phyloP scores from a whole-genome alignment of 305 asterid genomes.

The Fraxinus albicans region DNA sequence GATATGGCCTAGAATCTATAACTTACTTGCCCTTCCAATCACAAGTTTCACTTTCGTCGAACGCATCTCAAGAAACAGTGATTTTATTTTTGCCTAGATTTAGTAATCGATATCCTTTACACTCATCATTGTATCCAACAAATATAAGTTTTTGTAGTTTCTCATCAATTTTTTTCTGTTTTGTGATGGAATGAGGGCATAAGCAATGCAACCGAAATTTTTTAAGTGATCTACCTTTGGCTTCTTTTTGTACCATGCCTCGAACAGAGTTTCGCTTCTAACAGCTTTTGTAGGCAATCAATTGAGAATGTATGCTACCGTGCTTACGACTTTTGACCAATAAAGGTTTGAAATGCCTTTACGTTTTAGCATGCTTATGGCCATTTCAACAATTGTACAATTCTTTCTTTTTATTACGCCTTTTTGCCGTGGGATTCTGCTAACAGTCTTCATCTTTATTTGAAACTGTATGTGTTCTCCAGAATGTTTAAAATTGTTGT shows the following conservation, averaged over 20 bases:
- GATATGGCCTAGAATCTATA: not conserved
- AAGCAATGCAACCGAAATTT: constrained; percentile 6
- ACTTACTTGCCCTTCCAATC: not conserved
- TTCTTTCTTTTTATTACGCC: not conserved
- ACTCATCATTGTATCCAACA: not conserved
- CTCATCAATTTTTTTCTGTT: not conserved
- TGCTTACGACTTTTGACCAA: constrained; percentile 14
- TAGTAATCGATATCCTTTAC: not conserved
- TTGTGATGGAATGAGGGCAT: not conserved
- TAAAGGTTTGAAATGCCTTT: constrained; percentile 1
- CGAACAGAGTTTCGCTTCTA: not conserved
- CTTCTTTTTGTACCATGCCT: not conserved
- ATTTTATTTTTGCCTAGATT: not conserved
- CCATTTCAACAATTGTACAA: constrained; percentile 1
- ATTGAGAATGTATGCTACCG: not conserved
- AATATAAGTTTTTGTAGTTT: not conserved
- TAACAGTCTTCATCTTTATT: not conserved
- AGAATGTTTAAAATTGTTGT: not conserved
- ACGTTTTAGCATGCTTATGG: not conserved
- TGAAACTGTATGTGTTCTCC: not conserved
- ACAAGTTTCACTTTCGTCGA: not conserved
- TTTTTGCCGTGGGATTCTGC: constrained; percentile 4
- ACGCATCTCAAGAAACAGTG: not conserved
- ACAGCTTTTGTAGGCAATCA: constrained; percentile 8
- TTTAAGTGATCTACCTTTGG: not conserved